Evolutionary conservation across 305 asterid species (phyloP).

Genomic region (Nicotiana rustica): DNA sequence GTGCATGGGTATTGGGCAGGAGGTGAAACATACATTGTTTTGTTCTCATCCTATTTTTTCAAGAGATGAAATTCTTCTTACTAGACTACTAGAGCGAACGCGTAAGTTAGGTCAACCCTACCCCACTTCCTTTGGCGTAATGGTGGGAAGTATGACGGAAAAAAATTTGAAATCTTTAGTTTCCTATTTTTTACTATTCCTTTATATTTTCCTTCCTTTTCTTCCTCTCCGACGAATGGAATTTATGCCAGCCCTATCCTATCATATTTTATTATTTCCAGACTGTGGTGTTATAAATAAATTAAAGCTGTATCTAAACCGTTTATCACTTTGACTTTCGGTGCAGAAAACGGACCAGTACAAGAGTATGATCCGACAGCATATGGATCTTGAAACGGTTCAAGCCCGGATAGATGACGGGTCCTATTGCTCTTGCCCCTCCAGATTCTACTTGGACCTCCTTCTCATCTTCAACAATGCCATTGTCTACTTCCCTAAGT

Average conservation of each 20-base stretch:
- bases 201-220: neutral
- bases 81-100: neutral
- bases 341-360: conserved; percentile 51
- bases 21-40: neutral
- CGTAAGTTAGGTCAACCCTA: neutral
- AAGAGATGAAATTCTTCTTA: neutral
- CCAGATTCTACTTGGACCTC: conserved; percentile 50
- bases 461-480: conserved; percentile 53
- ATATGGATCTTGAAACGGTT: conserved; percentile 52
- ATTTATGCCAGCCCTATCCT: neutral
- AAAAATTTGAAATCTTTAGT: neutral
- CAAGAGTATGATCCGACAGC: conserved; percentile 45
- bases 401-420: conserved; percentile 51
- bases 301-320: conserved; percentile 14
- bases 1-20: neutral
- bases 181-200: neutral
- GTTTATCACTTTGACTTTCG: neutral
- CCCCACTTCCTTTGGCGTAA: conserved; percentile 14
- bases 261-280: conserved; percentile 21
- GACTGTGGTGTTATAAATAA: too few relatives aligned
- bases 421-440: conserved; percentile 45
- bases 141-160: neutral
- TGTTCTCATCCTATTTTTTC: neutral
- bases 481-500: conserved; percentile 50
- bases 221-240: conserved; percentile 8